A percentile compares a stretch with the other conserved stretches of the same genome.
phyloP scores from a whole-genome alignment of 176 grass and related monocot genomes.

The Neostapfia colusana region DNA sequence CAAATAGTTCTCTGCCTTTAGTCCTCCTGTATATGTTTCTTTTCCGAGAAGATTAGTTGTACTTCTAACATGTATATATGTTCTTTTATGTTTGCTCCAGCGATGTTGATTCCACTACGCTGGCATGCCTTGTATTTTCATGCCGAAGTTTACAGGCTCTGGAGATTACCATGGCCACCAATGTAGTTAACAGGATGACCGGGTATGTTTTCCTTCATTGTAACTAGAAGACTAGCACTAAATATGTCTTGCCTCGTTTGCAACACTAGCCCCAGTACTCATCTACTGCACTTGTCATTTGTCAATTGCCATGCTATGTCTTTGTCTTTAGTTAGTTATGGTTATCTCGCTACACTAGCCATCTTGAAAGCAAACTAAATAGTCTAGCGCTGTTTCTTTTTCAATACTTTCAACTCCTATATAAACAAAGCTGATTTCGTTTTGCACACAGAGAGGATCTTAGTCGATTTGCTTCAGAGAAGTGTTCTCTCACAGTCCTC shows the following conservation, averaged over 20 bases:
- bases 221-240: constrained; percentile 17
- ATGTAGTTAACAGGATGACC: constrained; percentile 72
- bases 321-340: constrained; percentile 17
- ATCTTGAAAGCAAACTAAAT: constrained; percentile 1
- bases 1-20: neutral
- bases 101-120: constrained; percentile 68
- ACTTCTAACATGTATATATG: neutral
- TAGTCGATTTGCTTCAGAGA: constrained; percentile 72
- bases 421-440: constrained; percentile 37
- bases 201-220: constrained; percentile 54
- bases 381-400: neutral
- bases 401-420: neutral
- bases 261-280: constrained; percentile 5
- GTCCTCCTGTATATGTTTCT: constrained; percentile 20
- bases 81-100: constrained; percentile 55
- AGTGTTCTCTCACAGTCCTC: constrained; percentile 57
- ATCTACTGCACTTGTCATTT: neutral
- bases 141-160: constrained; percentile 73
- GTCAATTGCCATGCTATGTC: neutral
- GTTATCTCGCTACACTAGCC: neutral
- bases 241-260: neutral
- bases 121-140: constrained; percentile 69
- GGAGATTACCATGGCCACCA: constrained; percentile 69
- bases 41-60: constrained; percentile 4
- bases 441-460: constrained; percentile 68